Evolutionary conservation across 306 rosid genomes (phyloP), one percentile per base, ranked within the genome.

Genomic region (Rubus parviflorus): DNA sequence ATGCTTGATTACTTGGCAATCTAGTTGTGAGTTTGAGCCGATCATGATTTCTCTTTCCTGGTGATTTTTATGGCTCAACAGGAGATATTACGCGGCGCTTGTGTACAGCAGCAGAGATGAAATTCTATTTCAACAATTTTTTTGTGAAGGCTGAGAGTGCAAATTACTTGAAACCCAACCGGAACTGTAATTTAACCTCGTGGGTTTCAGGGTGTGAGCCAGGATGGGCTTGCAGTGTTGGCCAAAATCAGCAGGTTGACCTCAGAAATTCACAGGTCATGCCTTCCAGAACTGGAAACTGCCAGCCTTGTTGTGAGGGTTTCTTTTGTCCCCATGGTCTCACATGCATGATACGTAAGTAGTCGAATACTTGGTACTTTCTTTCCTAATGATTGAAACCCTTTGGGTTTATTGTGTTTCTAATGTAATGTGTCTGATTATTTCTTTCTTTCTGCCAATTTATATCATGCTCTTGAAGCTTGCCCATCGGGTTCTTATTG

Each of bases 151-250:
- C 94, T 30, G 46, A 38, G 42, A 78, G 80, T 82, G 89, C 85
- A 79, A 85, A 83, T 80, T 91, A 89, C 73, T 78, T 92, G 79
- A 91, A 80, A 83, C 98, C 90, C 62, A 96, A 92, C 80, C 86
- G 76, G 87, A 96, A 96, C 75, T 96, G 99, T 83, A 96, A 96
- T 88, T 87, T 96, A 78, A 84, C 98, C 70, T 82, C 97, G 30
- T 96, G 99, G 99, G 86, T 88, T 74, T 51, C 97, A 57, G 97
- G 99, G n/a, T 96, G 99, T 40, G 98, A 96, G 87, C 99, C 99
- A 19, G 99, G 99, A 78, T 96, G 99, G 97, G 97, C 98, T 25
- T 96, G 99, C 53, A 82, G 93, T 81, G 79, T 80, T 53, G 89
- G 71, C 73, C 73, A 83, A 14, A 54, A 78, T 70, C 86, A 89